These are phyloP conservation scores for Lentinula detonsa DNA, from an alignment of 768 basidiomycete genomes.

Conservation along the genomic window DNA sequence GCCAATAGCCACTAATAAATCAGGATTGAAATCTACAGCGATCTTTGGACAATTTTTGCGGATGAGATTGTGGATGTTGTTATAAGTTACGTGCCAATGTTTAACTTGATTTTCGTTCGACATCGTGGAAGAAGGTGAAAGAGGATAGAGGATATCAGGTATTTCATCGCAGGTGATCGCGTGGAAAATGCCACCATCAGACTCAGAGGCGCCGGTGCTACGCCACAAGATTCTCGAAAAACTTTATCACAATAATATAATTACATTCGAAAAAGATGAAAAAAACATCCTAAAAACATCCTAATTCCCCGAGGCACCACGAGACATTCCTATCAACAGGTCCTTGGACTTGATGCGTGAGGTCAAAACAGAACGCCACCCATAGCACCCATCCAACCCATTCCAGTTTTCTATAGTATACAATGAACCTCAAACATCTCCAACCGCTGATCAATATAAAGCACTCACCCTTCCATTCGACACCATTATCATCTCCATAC, in stretches of 20 bases:
- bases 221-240: no score
- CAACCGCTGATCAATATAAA: background rate
- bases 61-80: conserved; percentile 89
- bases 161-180: background rate
- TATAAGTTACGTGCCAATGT: conserved; percentile 78
- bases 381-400: conserved; percentile 35
- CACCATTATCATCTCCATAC: conserved; percentile 43
- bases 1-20: conserved; percentile 83
- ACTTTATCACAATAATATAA: no score
- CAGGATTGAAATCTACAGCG: conserved; percentile 75
- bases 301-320: background rate
- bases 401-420: conserved; percentile 30
- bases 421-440: background rate
- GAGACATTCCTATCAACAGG: conserved; percentile 12
- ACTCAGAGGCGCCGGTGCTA: background rate
- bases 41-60: conserved; percentile 61
- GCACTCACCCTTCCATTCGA: conserved; percentile 41
- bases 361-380: conserved; percentile 40
- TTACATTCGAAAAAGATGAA: no score
- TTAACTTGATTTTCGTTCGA: conserved; percentile 36
- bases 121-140: conserved; percentile 22
- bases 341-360: conserved; percentile 33
- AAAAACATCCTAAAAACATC: no score
- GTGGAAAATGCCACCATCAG: background rate
- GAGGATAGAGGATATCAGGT: background rate